Evolutionary conservation across 1,284 basidiomycete genomes (phyloP), one percentile per base, ranked within the genome.

Genomic region (Irpex sp.): DNA sequence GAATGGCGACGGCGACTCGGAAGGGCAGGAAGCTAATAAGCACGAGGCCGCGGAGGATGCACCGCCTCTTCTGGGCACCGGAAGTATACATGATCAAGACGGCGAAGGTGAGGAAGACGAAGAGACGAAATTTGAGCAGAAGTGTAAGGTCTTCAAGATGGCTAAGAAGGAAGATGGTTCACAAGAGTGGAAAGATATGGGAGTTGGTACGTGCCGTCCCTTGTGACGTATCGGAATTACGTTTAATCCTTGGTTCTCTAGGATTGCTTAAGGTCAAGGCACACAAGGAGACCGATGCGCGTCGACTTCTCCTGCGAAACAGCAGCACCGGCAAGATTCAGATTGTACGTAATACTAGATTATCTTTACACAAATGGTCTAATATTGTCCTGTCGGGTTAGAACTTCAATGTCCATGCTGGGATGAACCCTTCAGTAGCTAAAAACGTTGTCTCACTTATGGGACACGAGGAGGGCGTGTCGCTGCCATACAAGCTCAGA

Each of bases 31-130:
- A 21, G 62, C 69, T 36, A 65, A 40, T 4, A 69, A 44, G 7
- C 59, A 60, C 74, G 72, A n/a, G 76, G 76, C 57, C 68, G 74
- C 70, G n/a, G 77, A 76, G 1, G 76, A 75, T 8, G 74, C 74
- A 59, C 64, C 68, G 3, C 66, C 67, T 40, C 74, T 72, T 64
- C 57, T 82, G 36, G 66, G 80, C 13, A 74, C 80, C 5, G 75
- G 75, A 26, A 79, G 71, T 40, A 76, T 76, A 34, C 84, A 87
- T 66, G 89, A 91, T 67, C 78, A 78, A 57, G 89, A 90, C 67
- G 90, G 90, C n/a, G 85, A 86, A 69, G 91, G 91, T 15, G 93
- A 95, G 76, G 91, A 96, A 73, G 81, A 89, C 52, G 93, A 96
- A 73, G 86, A 88, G 62, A 93, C 91, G 2, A 77, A 81, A 17